A percentile compares a stretch with the other conserved stretches of the same genome.
These are phyloP conservation scores for Coemansia sp. DNA, from an alignment of 192 early-diverging fungal genomes.

Conservation along the genomic window DNA sequence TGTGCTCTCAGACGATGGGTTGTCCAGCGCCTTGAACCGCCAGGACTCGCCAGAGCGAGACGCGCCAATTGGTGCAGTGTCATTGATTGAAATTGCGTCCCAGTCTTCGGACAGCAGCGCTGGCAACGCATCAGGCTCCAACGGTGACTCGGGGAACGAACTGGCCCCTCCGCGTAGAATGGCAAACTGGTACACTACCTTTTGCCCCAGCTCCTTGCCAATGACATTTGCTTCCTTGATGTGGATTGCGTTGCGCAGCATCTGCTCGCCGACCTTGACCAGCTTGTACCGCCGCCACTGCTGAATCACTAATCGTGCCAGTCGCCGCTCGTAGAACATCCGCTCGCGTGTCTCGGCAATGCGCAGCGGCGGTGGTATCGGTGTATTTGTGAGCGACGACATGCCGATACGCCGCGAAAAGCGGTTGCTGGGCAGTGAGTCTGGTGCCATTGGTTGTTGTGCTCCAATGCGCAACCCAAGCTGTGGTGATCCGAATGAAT, in stretches of 20 bases:
- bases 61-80: not conserved
- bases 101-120: conserved; percentile 39
- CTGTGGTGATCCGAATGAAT: not conserved
- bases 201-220: conserved; percentile 76
- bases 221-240: conserved; percentile 93
- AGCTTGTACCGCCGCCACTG: conserved; percentile 55
- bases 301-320: conserved; percentile 25
- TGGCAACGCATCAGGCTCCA: conserved; percentile 51
- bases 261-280: conserved; percentile 64
- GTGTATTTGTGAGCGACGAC: not conserved
- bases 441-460: not conserved
- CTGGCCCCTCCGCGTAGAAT: conserved; percentile 61
- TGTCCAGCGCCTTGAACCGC: conserved; percentile 15
- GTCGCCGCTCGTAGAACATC: conserved; percentile 14
- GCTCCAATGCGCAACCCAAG: not conserved
- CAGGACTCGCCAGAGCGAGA: not conserved
- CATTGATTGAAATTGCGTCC: conserved; percentile 28
- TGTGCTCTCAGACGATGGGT: conserved; percentile 12
- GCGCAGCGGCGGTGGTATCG: not conserved
- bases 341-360: not conserved
- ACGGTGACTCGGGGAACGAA: conserved; percentile 33
- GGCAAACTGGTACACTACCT: conserved; percentile 82
- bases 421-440: not conserved
- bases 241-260: conserved; percentile 66
- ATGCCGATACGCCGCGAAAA: not conserved